These are phyloP conservation scores for Ogataea ramenticola DNA, from an alignment of 805 yeast species.

Conservation along the genomic window DNA sequence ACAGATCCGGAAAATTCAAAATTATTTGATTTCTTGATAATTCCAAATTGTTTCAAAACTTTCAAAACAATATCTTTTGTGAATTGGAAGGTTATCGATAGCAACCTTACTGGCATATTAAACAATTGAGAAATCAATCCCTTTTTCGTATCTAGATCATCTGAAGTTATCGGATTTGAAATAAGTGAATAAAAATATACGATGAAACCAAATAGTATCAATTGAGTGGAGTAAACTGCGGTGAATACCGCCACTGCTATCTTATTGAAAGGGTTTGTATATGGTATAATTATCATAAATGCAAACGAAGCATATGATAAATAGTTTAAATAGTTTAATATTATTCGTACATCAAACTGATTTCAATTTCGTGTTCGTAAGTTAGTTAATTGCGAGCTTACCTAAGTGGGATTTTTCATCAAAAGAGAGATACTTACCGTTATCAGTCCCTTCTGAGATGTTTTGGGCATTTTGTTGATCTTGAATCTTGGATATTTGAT, in stretches of 20 bases:
- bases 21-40: not conserved
- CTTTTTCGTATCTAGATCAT: slow-evolving; percentile 1
- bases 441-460: no score
- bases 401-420: no score
- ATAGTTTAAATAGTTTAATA: not conserved
- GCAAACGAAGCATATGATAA: not conserved
- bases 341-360: not conserved
- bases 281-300: slow-evolving; percentile 7
- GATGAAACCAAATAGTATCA: slow-evolving; percentile 14
- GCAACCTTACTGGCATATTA: slow-evolving; percentile 17
- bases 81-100: slow-evolving; percentile 14
- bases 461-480: no score
- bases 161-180: not conserved
- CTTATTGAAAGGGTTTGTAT: slow-evolving; percentile 18
- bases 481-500: no score
- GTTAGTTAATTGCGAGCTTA: no score
- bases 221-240: slow-evolving; percentile 15
- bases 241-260: slow-evolving; percentile 21
- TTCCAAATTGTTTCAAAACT: slow-evolving; percentile 1
- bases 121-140: slow-evolving; percentile 13
- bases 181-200: slow-evolving; percentile 15
- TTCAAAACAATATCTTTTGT: slow-evolving; percentile 5
- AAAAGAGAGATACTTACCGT: no score
- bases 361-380: not conserved
- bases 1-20: slow-evolving; percentile 7